phyloP scores from a whole-genome alignment of 805 yeast species.

The Wickerhamomyces mucosus region DNA sequence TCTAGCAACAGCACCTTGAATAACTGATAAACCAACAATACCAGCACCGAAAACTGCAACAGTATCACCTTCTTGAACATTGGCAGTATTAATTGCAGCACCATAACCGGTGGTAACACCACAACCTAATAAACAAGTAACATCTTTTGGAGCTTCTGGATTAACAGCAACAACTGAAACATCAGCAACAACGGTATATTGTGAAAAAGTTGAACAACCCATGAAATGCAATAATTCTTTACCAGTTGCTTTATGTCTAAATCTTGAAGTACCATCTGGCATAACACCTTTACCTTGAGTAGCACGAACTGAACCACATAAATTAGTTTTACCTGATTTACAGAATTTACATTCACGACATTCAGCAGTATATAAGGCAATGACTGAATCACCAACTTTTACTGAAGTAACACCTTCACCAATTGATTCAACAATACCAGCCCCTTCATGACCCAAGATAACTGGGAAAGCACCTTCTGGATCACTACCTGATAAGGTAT shows the following conservation, averaged over 20 bases:
- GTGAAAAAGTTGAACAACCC: constrained; percentile 97
- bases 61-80: constrained; percentile 83
- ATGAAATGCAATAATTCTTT: constrained; percentile 81
- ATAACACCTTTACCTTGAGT: constrained; percentile 98
- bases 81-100: constrained; percentile 91
- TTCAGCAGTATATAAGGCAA: constrained; percentile 94
- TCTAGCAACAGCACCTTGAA: constrained; percentile 86
- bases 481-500: constrained; percentile 87
- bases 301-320: constrained; percentile 91
- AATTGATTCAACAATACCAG: constrained; percentile 89
- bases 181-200: constrained; percentile 97
- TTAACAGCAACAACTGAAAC: constrained; percentile 91
- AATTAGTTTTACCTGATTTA: constrained; percentile 88
- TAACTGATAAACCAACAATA: constrained; percentile 91
- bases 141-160: constrained; percentile 73
- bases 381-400: constrained; percentile 87
- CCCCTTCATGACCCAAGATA: constrained; percentile 95
- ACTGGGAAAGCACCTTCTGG: constrained; percentile 96
- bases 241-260: constrained; percentile 65
- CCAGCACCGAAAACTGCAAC: constrained; percentile 98
- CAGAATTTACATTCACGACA: constrained; percentile 95
- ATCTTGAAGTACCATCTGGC: constrained; percentile 97
- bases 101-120: constrained; percentile 99
- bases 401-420: constrained; percentile 92
- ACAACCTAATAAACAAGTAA: constrained; percentile 90